These are phyloP conservation scores for Fraxinus sp. DNA, from an alignment of 305 asterid genomes.

Conservation along the genomic window DNA sequence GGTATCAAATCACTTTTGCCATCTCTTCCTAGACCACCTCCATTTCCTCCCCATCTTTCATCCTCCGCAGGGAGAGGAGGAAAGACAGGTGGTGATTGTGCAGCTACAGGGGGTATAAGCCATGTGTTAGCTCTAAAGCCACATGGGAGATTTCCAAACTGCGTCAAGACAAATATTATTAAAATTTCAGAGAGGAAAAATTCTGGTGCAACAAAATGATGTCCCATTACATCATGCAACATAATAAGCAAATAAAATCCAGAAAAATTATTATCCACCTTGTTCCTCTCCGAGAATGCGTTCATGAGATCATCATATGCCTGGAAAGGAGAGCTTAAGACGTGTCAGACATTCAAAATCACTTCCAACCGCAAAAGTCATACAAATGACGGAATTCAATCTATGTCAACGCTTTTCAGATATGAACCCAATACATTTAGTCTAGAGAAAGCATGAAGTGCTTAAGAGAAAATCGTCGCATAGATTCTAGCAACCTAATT, in stretches of 20 bases:
- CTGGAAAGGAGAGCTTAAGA: constrained; percentile 46
- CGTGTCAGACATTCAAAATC: constrained; percentile 27
- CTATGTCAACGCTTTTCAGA: not conserved
- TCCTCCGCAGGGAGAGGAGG: constrained; percentile 88
- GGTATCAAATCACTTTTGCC: constrained; percentile 79
- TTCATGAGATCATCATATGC: constrained; percentile 90
- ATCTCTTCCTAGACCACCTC: constrained; percentile 97
- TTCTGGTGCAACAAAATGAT: constrained; percentile 15
- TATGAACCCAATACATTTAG: not conserved
- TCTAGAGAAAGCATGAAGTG: constrained; percentile 12
- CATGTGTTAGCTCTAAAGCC: constrained; percentile 97
- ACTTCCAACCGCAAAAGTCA: constrained; percentile 2
- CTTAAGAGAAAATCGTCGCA: not conserved
- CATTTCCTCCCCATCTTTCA: constrained; percentile 95
- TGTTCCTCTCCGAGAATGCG: constrained; percentile 91
- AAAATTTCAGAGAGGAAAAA: not conserved
- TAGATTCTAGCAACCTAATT: not conserved
- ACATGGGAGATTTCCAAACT: constrained; percentile 92
- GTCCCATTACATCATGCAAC: constrained; percentile 13
- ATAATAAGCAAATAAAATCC: constrained; percentile 6
- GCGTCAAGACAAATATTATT: constrained; percentile 33
- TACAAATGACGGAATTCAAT: not conserved
- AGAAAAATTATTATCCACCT: constrained; percentile 44
- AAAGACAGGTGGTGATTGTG: constrained; percentile 65
- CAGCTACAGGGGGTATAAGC: constrained; percentile 93